These are phyloP conservation scores for Petunia hybrid DNA, from an alignment of 305 asterid genomes.

Conservation along the genomic window DNA sequence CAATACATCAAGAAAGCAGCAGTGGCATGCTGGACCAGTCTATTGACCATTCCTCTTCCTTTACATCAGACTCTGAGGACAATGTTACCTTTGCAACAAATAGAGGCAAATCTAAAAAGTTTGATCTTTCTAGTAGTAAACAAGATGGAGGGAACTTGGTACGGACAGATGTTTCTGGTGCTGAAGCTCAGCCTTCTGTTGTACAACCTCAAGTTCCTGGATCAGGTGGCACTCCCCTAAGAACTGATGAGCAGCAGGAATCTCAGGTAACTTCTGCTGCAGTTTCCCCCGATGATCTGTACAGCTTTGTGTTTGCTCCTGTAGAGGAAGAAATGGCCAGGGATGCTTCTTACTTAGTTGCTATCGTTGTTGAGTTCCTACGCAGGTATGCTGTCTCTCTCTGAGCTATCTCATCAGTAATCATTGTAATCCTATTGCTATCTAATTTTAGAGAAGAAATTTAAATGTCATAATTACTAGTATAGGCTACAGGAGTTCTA, in stretches of 20 bases:
- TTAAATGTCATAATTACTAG: neutral
- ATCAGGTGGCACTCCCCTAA: slow-evolving; percentile 51
- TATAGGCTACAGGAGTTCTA: neutral
- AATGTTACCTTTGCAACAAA: slow-evolving; percentile 41
- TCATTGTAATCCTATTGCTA: neutral
- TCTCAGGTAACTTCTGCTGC: slow-evolving; percentile 73
- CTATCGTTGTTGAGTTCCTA: slow-evolving; percentile 82
- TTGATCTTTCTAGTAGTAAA: slow-evolving; percentile 50
- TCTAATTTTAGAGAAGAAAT: neutral
- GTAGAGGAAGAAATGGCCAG: slow-evolving; percentile 94
- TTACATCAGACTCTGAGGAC: slow-evolving; percentile 67
- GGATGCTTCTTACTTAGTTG: slow-evolving; percentile 84
- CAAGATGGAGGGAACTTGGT: slow-evolving; percentile 43
- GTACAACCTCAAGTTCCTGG: slow-evolving; percentile 50
- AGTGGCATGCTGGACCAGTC: slow-evolving; percentile 49
- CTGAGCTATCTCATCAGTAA: slow-evolving; percentile 7
- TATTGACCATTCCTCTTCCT: slow-evolving; percentile 43
- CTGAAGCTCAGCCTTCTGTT: slow-evolving; percentile 50
- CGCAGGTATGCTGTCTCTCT: slow-evolving; percentile 63
- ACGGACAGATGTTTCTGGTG: slow-evolving; percentile 48
- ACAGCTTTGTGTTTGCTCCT: slow-evolving; percentile 67
- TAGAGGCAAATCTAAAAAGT: slow-evolving; percentile 39
- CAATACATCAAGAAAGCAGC: slow-evolving; percentile 48
- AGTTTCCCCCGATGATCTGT: slow-evolving; percentile 72
- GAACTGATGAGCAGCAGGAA: slow-evolving; percentile 58